Base-by-base conservation (phyloP, 2,329 filamentous ascomycete genomes). In the Neocatenulostroma microsporum region DNA sequence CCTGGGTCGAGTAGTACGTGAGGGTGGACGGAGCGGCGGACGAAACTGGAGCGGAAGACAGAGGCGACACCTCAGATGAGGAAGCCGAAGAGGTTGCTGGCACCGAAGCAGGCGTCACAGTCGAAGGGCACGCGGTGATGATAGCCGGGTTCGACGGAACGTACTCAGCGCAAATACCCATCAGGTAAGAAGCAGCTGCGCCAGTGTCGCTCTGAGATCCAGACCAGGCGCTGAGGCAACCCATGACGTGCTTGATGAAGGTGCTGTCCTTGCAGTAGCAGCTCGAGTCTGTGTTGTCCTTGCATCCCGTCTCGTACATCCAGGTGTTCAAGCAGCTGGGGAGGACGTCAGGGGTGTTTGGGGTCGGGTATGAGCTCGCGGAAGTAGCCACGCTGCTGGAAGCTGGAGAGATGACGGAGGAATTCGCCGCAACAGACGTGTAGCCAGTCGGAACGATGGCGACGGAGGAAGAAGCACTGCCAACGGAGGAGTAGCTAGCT, bases 321-420 rank as follows among this genome's bases (percentile, higher is more conserved):
- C 86, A 95, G 54, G 87, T 93, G 75, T 89, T 91, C 66, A 96
- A 69, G 71, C 89, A 96, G 57, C 78, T 78, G 46, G 89, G 88
- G 33, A 95, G 80, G 31, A 88, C 74, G 18, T 70, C 65, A 40
- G 87, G 86, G 65, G 78, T 76, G 40, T 52, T 34, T 25, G 54
- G 55, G 15, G 45, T 40, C 8, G 53, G 50, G 24, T 38, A 35
- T 0, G 36, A 28, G 35, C 20, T 31, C 2, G 24, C 18, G 14
- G 40, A 31, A 12, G 30, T 19, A 7, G 23, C 3, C 11, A 25
- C 29, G 31, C 30, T 39, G 29, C 15, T 19, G 5, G 36, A 28
- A 18, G 18, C 21, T 19, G 37, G 21, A 24, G 35, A 17, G 2
- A 19, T 28, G 14, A 25, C 10, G 9, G 39, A 24, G 3, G 29